Percentiles rank a stretch among this genome's conserved stretches.
These are phyloP conservation scores for Moniliophthora roreri DNA, from an alignment of 1,284 basidiomycete genomes.

Conservation along the genomic window DNA sequence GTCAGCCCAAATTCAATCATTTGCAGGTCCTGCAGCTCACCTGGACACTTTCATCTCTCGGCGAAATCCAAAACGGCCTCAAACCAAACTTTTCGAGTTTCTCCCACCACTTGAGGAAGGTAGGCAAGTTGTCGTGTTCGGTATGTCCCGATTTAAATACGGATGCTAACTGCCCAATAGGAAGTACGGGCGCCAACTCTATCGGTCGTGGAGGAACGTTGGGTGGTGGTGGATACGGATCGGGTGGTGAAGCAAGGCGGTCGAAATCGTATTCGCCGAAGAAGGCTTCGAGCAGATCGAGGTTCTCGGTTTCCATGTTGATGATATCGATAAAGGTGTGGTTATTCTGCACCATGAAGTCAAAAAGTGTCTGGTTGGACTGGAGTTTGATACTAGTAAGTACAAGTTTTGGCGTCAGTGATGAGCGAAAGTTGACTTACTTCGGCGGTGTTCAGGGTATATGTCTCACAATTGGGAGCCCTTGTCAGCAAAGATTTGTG, in stretches of 20 bases:
- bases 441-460: too few relatives aligned
- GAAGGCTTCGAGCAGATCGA: not conserved
- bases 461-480: too few relatives aligned
- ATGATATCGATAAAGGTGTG: constrained; percentile 3
- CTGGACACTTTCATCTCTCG: not conserved
- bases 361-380: not conserved
- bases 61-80: not conserved
- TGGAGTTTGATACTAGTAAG: not conserved
- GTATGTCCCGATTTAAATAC: not conserved
- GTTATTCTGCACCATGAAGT: not conserved
- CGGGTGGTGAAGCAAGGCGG: not conserved
- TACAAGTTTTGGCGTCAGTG: not conserved
- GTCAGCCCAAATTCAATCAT: not conserved
- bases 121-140: not conserved
- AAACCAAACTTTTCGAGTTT: constrained; percentile 1
- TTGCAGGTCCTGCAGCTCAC: not conserved
- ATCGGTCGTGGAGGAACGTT: not conserved
- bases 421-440: not conserved
- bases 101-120: not conserved
- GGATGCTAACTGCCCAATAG: not conserved
- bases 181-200: not conserved
- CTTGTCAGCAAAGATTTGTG: not conserved
- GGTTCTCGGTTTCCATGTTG: not conserved
- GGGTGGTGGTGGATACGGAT: not conserved
- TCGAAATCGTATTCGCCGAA: constrained; percentile 1